Evolutionary conservation across 345 rosid genomes (phyloP).

Genomic region (Populus ilicifolia): DNA sequence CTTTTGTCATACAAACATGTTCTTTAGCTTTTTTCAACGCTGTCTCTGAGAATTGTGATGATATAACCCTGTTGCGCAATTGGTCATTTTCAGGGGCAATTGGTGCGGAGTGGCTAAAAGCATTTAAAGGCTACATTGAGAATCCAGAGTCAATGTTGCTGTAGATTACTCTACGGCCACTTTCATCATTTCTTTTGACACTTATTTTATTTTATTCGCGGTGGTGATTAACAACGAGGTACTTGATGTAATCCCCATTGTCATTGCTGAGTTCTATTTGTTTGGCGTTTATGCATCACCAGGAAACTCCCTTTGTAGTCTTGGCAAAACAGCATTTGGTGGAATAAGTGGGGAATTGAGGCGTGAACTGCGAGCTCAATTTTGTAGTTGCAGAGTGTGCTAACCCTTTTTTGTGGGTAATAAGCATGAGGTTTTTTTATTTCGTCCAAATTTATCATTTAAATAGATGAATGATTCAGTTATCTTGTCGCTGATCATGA

Average conservation of each 20-base stretch:
- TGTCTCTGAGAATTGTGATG: not conserved
- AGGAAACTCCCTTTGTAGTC: not conserved
- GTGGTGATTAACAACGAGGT: not conserved
- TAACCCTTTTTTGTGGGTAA: not conserved
- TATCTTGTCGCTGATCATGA: not conserved
- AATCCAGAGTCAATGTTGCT: conserved; percentile 94
- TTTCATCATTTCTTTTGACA: not conserved
- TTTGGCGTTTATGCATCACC: not conserved
- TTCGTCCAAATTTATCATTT: not conserved
- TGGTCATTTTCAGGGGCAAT: conserved; percentile 54
- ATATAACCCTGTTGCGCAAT: not conserved
- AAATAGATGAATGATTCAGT: not conserved
- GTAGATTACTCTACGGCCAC: conserved; percentile 20
- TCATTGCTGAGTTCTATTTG: not conserved
- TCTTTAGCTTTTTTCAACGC: not conserved
- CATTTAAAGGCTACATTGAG: conserved; percentile 87
- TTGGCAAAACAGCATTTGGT: not conserved
- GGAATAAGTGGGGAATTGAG: conserved; percentile 6
- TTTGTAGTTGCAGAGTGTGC: conserved; percentile 27
- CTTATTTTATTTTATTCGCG: not conserved
- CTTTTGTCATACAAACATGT: not conserved
- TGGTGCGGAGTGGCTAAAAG: conserved; percentile 97
- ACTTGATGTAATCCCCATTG: not conserved
- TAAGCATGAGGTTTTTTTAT: not conserved
- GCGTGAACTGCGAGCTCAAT: conserved; percentile 4